A percentile compares a stretch with the other conserved stretches of the same genome.
These are phyloP conservation scores for Penicillium flavigenum DNA, from an alignment of 495 filamentous ascomycete genomes.

Conservation along the genomic window DNA sequence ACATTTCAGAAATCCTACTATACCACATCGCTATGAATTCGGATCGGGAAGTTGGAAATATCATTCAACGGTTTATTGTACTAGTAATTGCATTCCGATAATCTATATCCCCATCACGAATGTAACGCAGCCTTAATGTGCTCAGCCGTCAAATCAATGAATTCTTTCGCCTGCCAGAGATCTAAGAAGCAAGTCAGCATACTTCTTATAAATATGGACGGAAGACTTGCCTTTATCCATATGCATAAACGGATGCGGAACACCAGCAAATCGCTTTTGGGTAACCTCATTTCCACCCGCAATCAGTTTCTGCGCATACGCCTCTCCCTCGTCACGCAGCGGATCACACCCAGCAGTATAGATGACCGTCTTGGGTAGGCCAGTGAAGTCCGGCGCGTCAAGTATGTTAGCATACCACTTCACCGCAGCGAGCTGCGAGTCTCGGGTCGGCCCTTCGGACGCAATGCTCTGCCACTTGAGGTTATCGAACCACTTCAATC, in stretches of 20 bases:
- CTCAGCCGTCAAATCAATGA: slow-evolving; percentile 29
- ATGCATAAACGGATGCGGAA: slow-evolving; percentile 53
- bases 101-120: too few species aligned
- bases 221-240: slow-evolving; percentile 31
- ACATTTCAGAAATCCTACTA: too few species aligned
- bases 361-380: slow-evolving; percentile 47
- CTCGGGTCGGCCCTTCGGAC: slow-evolving; percentile 1
- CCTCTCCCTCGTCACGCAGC: slow-evolving; percentile 53
- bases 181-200: slow-evolving; percentile 16
- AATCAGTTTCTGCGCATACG: slow-evolving; percentile 47
- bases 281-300: slow-evolving; percentile 48
- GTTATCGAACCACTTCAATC: slow-evolving; percentile 48
- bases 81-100: too few species aligned
- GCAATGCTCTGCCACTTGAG: slow-evolving; percentile 30
- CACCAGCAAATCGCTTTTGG: slow-evolving; percentile 45
- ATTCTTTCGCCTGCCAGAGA: slow-evolving; percentile 32
- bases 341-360: slow-evolving; percentile 51
- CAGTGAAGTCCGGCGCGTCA: slow-evolving; percentile 40
- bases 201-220: too few species aligned
- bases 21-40: too few species aligned
- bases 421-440: slow-evolving; percentile 20
- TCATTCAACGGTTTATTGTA: too few species aligned
- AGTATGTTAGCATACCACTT: slow-evolving; percentile 36
- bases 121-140: slow-evolving; percentile 4
- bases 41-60: too few species aligned